Evolutionary conservation across 805 yeast genomes (phyloP).

Genomic region (Lipomyces starkeyi): DNA sequence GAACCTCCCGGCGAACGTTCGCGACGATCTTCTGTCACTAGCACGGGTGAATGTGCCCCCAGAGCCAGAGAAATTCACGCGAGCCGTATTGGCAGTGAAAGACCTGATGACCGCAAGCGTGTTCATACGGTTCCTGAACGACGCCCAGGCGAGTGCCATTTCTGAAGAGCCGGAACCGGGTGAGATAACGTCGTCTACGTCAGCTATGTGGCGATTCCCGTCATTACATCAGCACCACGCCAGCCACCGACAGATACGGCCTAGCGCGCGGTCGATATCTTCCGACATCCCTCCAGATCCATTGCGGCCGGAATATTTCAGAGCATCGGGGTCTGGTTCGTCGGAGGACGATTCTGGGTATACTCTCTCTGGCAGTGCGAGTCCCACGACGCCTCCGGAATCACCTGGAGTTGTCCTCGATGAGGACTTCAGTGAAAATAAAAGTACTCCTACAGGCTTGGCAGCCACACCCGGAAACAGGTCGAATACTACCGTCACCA

Average conservation of each 20-base stretch:
- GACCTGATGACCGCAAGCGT: conserved; percentile 44
- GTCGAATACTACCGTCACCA: not conserved
- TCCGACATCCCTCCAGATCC: not conserved
- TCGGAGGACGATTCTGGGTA: conserved; percentile 15
- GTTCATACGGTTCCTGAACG: conserved; percentile 42
- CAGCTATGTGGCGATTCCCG: conserved; percentile 6
- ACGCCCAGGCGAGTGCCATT: conserved; percentile 16
- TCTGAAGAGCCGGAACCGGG: not conserved
- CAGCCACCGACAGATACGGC: not conserved
- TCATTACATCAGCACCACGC: conserved; percentile 10
- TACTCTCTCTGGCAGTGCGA: not conserved
- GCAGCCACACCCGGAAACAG: not conserved
- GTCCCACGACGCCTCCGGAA: conserved; percentile 16
- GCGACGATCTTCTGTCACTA: conserved; percentile 38
- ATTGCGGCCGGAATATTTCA: not conserved
- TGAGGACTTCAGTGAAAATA: not conserved
- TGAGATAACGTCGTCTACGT: not conserved
- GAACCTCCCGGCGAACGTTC: conserved; percentile 43
- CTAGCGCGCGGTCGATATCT: too few species aligned
- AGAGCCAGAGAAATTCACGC: conserved; percentile 33
- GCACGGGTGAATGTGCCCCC: conserved; percentile 31
- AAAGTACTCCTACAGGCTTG: not conserved
- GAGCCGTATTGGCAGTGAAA: conserved; percentile 38
- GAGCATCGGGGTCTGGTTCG: conserved; percentile 8
- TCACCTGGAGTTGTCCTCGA: conserved; percentile 8